phyloP scores from a whole-genome alignment of 495 filamentous ascomycete species.

The Staphylotrichum tortipilum region DNA sequence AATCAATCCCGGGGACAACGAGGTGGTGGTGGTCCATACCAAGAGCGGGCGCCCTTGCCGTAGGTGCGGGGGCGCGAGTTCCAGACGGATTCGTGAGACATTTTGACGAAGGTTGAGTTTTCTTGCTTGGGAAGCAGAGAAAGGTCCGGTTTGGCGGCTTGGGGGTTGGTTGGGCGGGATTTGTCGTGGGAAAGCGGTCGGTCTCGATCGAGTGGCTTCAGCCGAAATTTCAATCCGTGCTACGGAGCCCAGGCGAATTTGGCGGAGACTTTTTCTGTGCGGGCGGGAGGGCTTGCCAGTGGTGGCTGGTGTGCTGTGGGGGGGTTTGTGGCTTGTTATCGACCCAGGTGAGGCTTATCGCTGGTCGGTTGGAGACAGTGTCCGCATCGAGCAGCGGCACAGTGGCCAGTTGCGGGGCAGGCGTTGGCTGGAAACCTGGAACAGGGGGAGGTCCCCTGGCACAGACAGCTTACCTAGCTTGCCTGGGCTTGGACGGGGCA shows the following conservation, averaged over 20 bases:
- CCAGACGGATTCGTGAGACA: constrained; percentile 99
- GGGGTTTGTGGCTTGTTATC: neutral
- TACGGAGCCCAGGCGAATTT: constrained; percentile 9
- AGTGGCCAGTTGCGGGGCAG: too few species aligned
- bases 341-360: constrained; percentile 7
- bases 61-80: constrained; percentile 94
- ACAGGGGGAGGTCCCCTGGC: constrained; percentile 5
- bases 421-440: too few species aligned
- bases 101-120: constrained; percentile 42
- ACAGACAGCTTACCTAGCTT: too few species aligned
- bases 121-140: constrained; percentile 4
- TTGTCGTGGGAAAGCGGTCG: constrained; percentile 7
- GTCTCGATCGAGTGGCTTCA: constrained; percentile 6
- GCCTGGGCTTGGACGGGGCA: too few species aligned
- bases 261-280: constrained; percentile 27
- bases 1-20: neutral
- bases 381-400: too few species aligned
- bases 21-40: constrained; percentile 49
- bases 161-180: constrained; percentile 11
- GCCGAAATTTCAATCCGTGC: constrained; percentile 6
- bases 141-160: constrained; percentile 9
- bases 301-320: constrained; percentile 17
- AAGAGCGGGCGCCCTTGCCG: constrained; percentile 87
- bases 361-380: neutral
- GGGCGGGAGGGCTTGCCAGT: constrained; percentile 21